Base-by-base conservation (phyloP, 768 basidiomycete genomes). In the Kwoniella sp. region DNA sequence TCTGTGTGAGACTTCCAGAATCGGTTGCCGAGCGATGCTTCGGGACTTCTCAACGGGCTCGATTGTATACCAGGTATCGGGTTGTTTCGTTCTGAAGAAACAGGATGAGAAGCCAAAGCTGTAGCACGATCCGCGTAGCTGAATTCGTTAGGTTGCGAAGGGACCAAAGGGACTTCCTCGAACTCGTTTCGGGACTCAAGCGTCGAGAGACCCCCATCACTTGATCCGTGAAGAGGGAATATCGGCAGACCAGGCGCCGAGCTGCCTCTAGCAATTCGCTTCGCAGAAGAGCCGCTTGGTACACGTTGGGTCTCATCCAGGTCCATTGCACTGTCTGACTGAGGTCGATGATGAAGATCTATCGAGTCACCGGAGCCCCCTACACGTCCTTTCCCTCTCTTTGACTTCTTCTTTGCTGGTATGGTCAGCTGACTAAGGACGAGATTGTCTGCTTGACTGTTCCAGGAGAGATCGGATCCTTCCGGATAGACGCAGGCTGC, bases 31-130 rank as follows among this genome's bases (percentile, higher is more conserved):
- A 51, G 23, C 9, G 31, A 23, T n/a, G 63, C 26, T 54, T 54
- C 60, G 25, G 52, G 31, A 54, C 23, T n/a, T 26, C 37, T 47
- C 11, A 47, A n/a, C 17, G 54, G 47, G 41, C 17, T 54, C 22
- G 55, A 31, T 7, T 29, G 41, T 17, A 28, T 38, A 2, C 29
- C 20, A 20, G 56, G 29, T 4, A 52, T 38, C 7, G 41, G 57
- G 31, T 48, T 54, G 37, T 38, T 52, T 55, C 64, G n/a, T 38
- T 65, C 64, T 8, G 64, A 65, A 9, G 64, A 65, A 37, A 60
- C 25, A 28, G 64, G 64, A 31, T 59, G 64, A 56, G 59, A 61
- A 23, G 59, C n/a, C 7, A 54, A 38, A 29, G 26, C 7, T n/a
- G 34, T 31, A n/a, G 34, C n/a, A 1, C 25, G 25, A 15, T 47